Base-by-base conservation (phyloP, 805 yeast species). In the Candida sithepensis region DNA sequence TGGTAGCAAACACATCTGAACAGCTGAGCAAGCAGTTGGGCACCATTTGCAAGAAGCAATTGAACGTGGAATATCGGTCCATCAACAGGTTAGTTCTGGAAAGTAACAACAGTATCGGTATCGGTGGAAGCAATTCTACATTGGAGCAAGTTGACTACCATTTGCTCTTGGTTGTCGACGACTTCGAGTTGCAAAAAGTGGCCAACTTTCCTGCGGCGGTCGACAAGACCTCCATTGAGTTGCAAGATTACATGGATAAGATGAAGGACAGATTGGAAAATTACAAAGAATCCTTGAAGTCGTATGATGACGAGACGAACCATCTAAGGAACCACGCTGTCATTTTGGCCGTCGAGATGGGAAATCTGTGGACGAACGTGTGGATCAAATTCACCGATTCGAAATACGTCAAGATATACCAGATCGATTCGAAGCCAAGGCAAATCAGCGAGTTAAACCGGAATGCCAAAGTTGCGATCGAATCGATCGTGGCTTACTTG, bases 361-460 rank as follows among this genome's bases (percentile, higher is more conserved):
- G 51, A 4, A 38, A 51, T n/a, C 34, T 43, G 18, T 63, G 66
- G 66, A 48, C 64, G 2, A 44, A 59, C 20, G 41, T 63, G 2
- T 63, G 67, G 67, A 45, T 61, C 10, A 53, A 58, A 37, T 55
- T 61, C 26, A 45, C 44, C n/a, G 46, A 47, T 37, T 33, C 48
- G 38, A 39, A 52, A 37, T 56, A 40, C 26, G 53, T 56, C 3
- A 48, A 54, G 36, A 48, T 60, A 13, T 47, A 46, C 38, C 67
- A 63, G 42, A 24, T 63, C 4, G 63, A 60, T 45, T 46, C 59
- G 2, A 53, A 50, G 20, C 56, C 58, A 16, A 41, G 49, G 10
- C 43, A 20, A 4, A 39, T 58, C 10, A 53, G 49, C 16, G 57
- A 56, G 36, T 32, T 63, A 24, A 40, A 41, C n/a, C 47, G 41